Evolutionary conservation across 176 grass and related monocot species (phyloP), one percentile per base, ranked within the genome.

Genomic region (Zoysia japonica): DNA sequence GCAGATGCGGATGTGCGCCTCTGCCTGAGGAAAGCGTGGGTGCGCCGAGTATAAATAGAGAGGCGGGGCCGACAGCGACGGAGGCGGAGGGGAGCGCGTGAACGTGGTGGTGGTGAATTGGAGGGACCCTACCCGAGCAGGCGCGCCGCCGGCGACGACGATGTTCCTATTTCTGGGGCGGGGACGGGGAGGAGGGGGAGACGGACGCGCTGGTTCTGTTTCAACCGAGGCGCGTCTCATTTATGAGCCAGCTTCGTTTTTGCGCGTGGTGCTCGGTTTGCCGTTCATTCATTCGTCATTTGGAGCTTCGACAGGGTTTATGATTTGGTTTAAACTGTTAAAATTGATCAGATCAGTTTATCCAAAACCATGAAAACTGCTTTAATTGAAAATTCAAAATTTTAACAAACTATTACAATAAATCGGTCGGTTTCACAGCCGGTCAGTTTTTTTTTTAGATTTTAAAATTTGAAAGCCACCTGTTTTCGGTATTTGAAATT

Each of bases 1-100:
- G 69, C 86, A 88, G 86, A 76, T 64, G 92, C 80, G 50, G 52
- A 72, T 84, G 85, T 61, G 86, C 87, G 82, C 92, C 80, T 84
- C 92, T 87, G 89, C 92, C 92, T 94, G 50, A 70, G 79, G 85
- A 45, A 75, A 54, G 51, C 1, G 20, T 10, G 14, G 73, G 11
- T 9, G 80, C 14, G 62, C 47, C 6, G 66, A 4, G 77, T 89
- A 87, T 94, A 89, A 89, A 94, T 85, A 89, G 80, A 54, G 35
- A 37, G 48, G 68, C 65, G 69, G 77, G 61, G 48, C 49, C 81
- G 76, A 80, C 63, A 83, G 66, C 46, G 73, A 65, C 72, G 85
- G 70, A 8, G 19, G 39, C 3, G 4, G 5, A 17, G 28, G 28
- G 28, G 28, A 28, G 28, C 57, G 83, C 56, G 86, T 82, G 79